Base-by-base conservation (phyloP, 169 alveolate species). In the Babesia sp. region DNA sequence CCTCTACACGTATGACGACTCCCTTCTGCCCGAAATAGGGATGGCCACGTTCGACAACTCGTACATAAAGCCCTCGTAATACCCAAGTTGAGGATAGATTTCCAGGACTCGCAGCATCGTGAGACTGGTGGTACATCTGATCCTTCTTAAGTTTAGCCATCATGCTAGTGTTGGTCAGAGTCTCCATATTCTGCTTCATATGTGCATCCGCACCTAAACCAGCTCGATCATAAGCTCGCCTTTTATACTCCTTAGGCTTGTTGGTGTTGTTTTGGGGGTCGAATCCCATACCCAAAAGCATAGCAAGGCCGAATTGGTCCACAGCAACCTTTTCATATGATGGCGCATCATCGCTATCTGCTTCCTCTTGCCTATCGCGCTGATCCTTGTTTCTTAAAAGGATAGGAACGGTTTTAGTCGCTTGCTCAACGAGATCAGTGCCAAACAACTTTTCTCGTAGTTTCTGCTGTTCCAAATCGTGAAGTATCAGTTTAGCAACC, bases 271-370 rank as follows among this genome's bases (percentile, higher is more conserved):
- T 84, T 20, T 63, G 44, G 16, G 92, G 92, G 74, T 85, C 82
- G 66, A 41, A 85, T 26, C 91, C 91, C 91, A 85, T 85, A 16
- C 91, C 91, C 91, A 84, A 11, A 26, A 85, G 74, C 91, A 85
- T 84, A 16, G 92, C 92, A 58, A 85, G 58, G 28, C 91, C 91
- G 39, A 83, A 85, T 16, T 76, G 37, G 34, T 85, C 91, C 22
- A 85, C 86, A 1, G 92, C 91, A 16, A 85, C 80, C 26, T 79
- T 61, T 22, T 85, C 91, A 45, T 85, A 85, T 20, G 45, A 3
- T 16, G 54, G 50, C 33, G 31, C 68, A 36, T 53, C 69, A 2
- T 31, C 74, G 41, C 33, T 8, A 1, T 42, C 33, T 3, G 12
- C 33, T 24, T n/a, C 26, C 2, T 7, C 14, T 28, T 64, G 31